Conservation (phyloP, 768 basidiomycete species). For the Xerocomellus chrysenteron region DNA sequence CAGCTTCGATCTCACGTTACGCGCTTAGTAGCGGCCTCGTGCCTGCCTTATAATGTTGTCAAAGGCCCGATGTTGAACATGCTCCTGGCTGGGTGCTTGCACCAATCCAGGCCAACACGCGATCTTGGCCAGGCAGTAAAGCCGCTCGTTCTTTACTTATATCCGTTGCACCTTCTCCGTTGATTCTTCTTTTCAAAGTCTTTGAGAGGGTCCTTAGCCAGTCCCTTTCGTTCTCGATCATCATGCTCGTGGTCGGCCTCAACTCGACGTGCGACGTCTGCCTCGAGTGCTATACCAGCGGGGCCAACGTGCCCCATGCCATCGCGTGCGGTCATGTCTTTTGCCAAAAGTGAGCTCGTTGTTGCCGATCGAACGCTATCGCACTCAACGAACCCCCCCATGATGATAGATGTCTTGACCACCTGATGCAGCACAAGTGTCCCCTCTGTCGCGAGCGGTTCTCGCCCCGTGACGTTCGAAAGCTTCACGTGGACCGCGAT, state of each 20-base stretch:
- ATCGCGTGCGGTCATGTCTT: constrained; percentile 75
- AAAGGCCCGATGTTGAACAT: constrained; percentile 20
- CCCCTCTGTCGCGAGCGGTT: constrained; percentile 65
- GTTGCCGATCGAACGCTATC: constrained; percentile 23
- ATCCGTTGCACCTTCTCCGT: constrained; percentile 6
- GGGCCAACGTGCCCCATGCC: constrained; percentile 56
- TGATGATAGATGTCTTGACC: constrained; percentile 50
- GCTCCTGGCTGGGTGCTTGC: constrained; percentile 24
- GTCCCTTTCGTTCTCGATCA: constrained; percentile 38
- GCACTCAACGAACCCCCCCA: not conserved
- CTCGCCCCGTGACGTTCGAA: constrained; percentile 44
- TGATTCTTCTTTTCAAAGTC: constrained; percentile 2
- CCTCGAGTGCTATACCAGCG: constrained; percentile 57
- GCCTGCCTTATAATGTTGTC: constrained; percentile 34
- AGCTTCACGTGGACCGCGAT: constrained; percentile 57
- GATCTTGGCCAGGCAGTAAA: constrained; percentile 25
- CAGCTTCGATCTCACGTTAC: constrained; percentile 29
- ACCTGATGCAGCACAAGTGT: constrained; percentile 49
- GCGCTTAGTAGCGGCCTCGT: constrained; percentile 36
- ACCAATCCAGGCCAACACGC: constrained; percentile 31
- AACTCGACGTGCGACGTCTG: constrained; percentile 77
- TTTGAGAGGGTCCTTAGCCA: constrained; percentile 34
- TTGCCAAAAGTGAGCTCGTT: constrained; percentile 42
- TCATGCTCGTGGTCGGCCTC: constrained; percentile 69
- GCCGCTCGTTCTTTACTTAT: constrained; percentile 20